Base-by-base conservation (phyloP, 2,329 filamentous ascomycete species). In the Fusarium irregulare region DNA sequence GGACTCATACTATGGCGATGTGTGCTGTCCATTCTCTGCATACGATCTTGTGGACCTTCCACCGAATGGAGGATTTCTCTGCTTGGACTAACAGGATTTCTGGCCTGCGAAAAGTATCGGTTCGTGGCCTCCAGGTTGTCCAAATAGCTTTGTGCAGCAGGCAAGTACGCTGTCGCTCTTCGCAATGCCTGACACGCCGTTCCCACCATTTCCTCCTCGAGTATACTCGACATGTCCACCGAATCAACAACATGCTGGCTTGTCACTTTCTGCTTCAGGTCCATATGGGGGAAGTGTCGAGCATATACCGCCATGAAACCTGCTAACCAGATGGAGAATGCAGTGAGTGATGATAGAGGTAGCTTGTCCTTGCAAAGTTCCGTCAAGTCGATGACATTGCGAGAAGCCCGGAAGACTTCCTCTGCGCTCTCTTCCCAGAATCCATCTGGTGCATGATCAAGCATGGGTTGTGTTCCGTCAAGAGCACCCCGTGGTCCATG, bases 271-370 rank as follows among this genome's bases (percentile, higher is more conserved):
- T 56, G 79, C 13, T 86, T 80, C 2, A 81, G 82, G 71, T 93
- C 91, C 88, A 93, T 92, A 60, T 87, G 85, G 0, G 89, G 89
- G 60, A 93, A 93, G 73, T 89, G 87, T 46, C 84, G 83, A 13
- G 87, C 88, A 75, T 93, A 93, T 4, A 92, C 83, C 34, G 89
- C 88, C 18, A 88, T 84, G 72, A 92, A 91, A 0, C 87, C 86
- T 1, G 90, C 89, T 13, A 86, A 87, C 83, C 90, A 93, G 41
- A 91, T 83, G 4, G 90, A 87, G 73, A 92, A 93, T 6, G 88
- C 84, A 6, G 90, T 85, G 34, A 92, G 84, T 0, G 90, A 89
- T 2, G 91, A 93, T 77, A 92, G 87, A 2, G 90, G 88, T 3
- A 92, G 80, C 58, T 87, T 87, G 57, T 87, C 84, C 56, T 87